Percentiles rank a stretch among this genome's conserved stretches.
phyloP scores from a whole-genome alignment of 164 flowering plant species.

The Magnolia changhungtana region DNA sequence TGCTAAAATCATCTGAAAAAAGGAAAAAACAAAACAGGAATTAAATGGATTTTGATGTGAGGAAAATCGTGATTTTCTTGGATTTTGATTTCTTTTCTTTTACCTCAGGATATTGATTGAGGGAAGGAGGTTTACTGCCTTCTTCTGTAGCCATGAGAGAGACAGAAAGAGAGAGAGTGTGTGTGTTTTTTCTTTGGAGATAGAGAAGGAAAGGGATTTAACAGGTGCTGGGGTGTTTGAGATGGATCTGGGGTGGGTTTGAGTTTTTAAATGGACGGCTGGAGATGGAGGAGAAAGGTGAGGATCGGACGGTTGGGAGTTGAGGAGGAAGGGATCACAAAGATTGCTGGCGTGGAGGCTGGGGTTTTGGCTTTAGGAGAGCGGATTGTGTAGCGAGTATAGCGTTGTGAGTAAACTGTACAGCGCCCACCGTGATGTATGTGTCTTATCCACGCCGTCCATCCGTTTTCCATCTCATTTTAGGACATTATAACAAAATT shows the following conservation, averaged over 20 bases:
- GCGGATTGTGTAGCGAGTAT: not conserved
- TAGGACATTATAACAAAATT: too few relatives aligned
- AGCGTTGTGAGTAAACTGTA: too few relatives aligned
- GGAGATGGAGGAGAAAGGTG: conserved; percentile 13
- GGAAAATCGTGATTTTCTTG: not conserved
- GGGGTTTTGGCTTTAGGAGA: not conserved
- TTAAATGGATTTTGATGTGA: not conserved
- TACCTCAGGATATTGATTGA: conserved; percentile 52
- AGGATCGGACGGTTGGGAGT: conserved; percentile 23
- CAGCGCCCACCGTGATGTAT: too few relatives aligned
- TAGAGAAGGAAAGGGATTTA: conserved; percentile 16
- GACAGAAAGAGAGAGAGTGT: conserved; percentile 7
- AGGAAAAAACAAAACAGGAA: not conserved
- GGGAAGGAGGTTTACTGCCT: conserved; percentile 24
- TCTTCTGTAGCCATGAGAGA: conserved; percentile 43
- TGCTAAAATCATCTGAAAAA: conserved; percentile 58
- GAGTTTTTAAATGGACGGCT: conserved; percentile 29
- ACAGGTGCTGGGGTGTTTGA: conserved; percentile 19
- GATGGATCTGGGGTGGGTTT: conserved; percentile 9
- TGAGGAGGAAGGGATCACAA: conserved; percentile 6
- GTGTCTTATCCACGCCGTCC: too few relatives aligned
- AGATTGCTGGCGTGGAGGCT: conserved; percentile 48
- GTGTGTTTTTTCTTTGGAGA: conserved; percentile 1
- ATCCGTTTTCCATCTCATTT: too few relatives aligned
- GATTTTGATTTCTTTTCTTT: not conserved